Base-by-base conservation (phyloP, 345 rosid species). In the Acer saccharum region DNA sequence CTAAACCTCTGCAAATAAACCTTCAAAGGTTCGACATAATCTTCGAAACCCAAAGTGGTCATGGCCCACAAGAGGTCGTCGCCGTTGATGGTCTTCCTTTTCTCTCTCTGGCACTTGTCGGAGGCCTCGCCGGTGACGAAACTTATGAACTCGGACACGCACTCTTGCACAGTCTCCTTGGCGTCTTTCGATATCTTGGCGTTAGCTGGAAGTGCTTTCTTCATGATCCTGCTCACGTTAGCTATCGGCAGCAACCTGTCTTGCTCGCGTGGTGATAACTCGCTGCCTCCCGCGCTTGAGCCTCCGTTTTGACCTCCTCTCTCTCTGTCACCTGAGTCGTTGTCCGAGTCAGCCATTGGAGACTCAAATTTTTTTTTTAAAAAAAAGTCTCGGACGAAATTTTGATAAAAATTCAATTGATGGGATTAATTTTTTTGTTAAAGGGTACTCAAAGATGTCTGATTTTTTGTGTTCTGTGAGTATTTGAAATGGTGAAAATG, bases 131-230 rank as follows among this genome's bases (percentile, higher is more conserved):
- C 95, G 3, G 93, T 91, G 64, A 91, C 86, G 83, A 91, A 91
- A 74, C 93, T 91, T 2, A 91, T 91, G 84, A 91, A 91, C 89
- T 91, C 93, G 25, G 93, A 91, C 68, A 91, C 95, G 46, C 95
- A 91, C 89, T 91, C 95, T 78, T 91, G 93, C 43, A 89, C 90
- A 23, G 92, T 89, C 85, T 91, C 95, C 63, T 91, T 91, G 0
- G 95, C 95, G 76, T 91, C 95, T 72, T 91, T 91, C 2, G 93
- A 91, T 75, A 91, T 91, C 79, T 91, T 91, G 7, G 93, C 95
- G 84, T 91, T 91, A 0, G 93, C 93, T 6, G 93, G 95, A 23
- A 91, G 73, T 1, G 90, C 95, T 65, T 89, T 91, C 81, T 91
- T 91, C 95, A 91, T 91, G 83, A 89, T 91, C 76, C 95, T 78